A percentile compares a stretch with the other conserved stretches of the same genome.
phyloP scores from a whole-genome alignment of 495 filamentous ascomycete genomes.

The Chaetomium tenue region DNA sequence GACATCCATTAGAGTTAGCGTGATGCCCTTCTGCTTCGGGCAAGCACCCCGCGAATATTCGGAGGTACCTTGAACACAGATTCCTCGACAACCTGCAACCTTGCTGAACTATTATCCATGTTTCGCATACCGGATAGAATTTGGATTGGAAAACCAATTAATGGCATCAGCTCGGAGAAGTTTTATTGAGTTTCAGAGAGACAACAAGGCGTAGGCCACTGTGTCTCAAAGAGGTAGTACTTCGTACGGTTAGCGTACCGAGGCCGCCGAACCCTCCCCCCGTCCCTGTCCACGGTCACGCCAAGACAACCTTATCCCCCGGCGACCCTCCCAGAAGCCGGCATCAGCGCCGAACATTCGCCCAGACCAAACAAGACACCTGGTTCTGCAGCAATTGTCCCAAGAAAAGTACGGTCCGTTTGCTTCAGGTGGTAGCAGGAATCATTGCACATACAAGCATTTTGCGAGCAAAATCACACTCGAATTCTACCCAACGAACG shows the following conservation, averaged over 20 bases:
- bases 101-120: too few species aligned
- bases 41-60: constrained; percentile 6
- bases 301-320: constrained; percentile 21
- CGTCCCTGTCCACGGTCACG: constrained; percentile 18
- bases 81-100: too few species aligned
- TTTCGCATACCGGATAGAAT: too few species aligned
- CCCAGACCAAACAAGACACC: constrained; percentile 1
- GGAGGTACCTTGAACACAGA: too few species aligned
- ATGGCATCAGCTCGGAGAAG: too few species aligned
- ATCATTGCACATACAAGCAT: background rate
- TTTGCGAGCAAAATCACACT: background rate
- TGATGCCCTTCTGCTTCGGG: background rate
- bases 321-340: background rate
- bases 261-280: constrained; percentile 14
- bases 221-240: too few species aligned
- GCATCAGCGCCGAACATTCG: background rate
- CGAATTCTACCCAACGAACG: background rate
- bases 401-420: background rate
- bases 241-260: constrained; percentile 17
- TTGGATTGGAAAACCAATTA: too few species aligned
- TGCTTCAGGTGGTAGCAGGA: background rate
- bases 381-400: background rate
- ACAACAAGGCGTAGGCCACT: too few species aligned
- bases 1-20: too few species aligned
- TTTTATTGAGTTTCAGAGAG: too few species aligned